phyloP scores from a whole-genome alignment of 2,329 filamentous ascomycete genomes.

The Cladophialophora carrionii region DNA sequence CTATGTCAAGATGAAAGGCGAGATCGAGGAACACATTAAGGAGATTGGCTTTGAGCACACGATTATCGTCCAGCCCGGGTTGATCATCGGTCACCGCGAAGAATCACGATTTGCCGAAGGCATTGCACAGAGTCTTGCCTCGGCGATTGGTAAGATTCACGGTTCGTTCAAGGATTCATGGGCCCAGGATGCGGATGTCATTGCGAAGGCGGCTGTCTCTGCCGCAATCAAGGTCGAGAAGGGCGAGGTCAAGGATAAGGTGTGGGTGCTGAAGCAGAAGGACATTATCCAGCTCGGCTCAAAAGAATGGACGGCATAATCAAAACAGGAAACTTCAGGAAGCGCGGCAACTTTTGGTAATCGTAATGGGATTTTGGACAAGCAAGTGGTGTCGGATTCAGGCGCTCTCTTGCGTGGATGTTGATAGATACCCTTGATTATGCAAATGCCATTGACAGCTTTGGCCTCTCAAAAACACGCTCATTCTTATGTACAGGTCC shows the following conservation, averaged over 20 bases:
- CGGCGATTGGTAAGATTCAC: slow-evolving; percentile 59
- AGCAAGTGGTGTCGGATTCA: not conserved
- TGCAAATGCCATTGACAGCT: not conserved
- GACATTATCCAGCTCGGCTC: slow-evolving; percentile 45
- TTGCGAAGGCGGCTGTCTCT: slow-evolving; percentile 55
- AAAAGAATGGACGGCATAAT: slow-evolving; percentile 38
- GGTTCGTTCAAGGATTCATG: slow-evolving; percentile 64
- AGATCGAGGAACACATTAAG: slow-evolving; percentile 78
- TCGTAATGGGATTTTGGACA: not conserved
- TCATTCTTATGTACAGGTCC: not conserved
- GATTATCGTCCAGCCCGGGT: slow-evolving; percentile 72
- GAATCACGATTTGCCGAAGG: slow-evolving; percentile 63
- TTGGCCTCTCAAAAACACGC: not conserved
- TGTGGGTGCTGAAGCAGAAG: slow-evolving; percentile 45
- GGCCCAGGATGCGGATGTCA: slow-evolving; percentile 74
- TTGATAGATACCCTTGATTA: not conserved
- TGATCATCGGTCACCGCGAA: slow-evolving; percentile 73
- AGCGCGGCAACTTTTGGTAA: not conserved
- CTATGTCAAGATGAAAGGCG: slow-evolving; percentile 77
- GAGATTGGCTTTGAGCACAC: slow-evolving; percentile 74
- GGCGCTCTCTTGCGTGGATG: not conserved
- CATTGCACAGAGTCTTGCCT: slow-evolving; percentile 59
- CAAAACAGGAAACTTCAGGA: not conserved
- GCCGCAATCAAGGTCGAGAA: slow-evolving; percentile 47
- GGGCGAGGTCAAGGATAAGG: slow-evolving; percentile 48